phyloP scores from a whole-genome alignment of 352 stramenopile genomes.

The Phytophthora chlamydospora region DNA sequence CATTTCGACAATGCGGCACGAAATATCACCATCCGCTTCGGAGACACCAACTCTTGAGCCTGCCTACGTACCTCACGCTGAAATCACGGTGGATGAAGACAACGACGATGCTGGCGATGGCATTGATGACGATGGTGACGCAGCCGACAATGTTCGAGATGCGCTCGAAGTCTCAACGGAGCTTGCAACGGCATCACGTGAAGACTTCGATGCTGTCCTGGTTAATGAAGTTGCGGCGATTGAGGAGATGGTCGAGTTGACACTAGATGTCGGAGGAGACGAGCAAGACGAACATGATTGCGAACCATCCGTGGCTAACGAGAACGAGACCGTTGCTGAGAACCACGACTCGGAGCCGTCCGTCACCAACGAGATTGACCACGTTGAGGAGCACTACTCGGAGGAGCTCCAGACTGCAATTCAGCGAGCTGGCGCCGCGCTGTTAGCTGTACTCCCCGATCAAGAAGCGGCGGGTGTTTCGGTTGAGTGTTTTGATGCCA shows the following conservation, averaged over 20 bases:
- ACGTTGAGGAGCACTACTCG: conserved; percentile 13
- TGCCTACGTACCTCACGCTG: conserved; percentile 9
- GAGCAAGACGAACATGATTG: conserved; percentile 16
- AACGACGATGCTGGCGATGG: neutral
- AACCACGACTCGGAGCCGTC: conserved; percentile 12
- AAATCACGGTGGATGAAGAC: conserved; percentile 12
- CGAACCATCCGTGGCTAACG: conserved; percentile 4
- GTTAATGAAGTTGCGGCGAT: conserved; percentile 3
- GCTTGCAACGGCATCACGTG: neutral
- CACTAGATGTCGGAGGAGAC: conserved; percentile 13
- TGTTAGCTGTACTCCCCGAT: conserved; percentile 10
- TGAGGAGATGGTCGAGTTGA: conserved; percentile 19
- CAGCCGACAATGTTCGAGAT: neutral
- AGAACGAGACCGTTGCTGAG: conserved; percentile 13
- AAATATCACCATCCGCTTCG: neutral
- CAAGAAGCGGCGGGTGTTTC: conserved; percentile 12
- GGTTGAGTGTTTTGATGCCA: conserved; percentile 7
- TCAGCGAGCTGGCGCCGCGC: conserved; percentile 12
- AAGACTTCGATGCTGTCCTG: neutral
- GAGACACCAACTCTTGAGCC: neutral
- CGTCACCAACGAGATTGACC: conserved; percentile 22
- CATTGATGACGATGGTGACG: neutral
- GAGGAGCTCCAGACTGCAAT: conserved; percentile 13
- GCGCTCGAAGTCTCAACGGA: too few relatives aligned
- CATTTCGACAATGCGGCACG: conserved; percentile 5